Conservation (phyloP, 257 asterid genomes). For the Paulownia fortunei region DNA sequence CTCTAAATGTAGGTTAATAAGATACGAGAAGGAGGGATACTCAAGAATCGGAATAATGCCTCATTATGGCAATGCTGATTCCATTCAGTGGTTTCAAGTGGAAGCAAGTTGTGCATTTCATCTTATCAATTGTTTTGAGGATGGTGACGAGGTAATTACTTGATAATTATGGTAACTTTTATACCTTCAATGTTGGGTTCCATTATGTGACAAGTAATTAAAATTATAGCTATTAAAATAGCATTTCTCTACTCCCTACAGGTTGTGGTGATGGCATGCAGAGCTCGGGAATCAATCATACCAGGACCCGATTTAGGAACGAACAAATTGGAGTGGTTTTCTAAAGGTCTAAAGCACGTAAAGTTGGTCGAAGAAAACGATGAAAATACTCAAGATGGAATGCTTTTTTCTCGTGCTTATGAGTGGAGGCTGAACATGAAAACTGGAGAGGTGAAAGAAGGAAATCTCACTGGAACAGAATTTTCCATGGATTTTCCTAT, state of each 20-base stretch:
- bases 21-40: slow-evolving; percentile 15
- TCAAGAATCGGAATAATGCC: slow-evolving; percentile 60
- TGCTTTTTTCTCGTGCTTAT: slow-evolving; percentile 37
- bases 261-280: slow-evolving; percentile 53
- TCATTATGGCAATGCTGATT: slow-evolving; percentile 55
- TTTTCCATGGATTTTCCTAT: slow-evolving; percentile 55
- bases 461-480: slow-evolving; percentile 36
- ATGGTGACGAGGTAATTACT: slow-evolving; percentile 51
- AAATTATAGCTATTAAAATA: too few relatives aligned
- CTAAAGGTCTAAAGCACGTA: slow-evolving; percentile 39
- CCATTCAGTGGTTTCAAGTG: slow-evolving; percentile 55
- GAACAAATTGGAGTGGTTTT: slow-evolving; percentile 50
- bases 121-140: slow-evolving; percentile 53
- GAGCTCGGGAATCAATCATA: slow-evolving; percentile 46
- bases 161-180: too few relatives aligned
- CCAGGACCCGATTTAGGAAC: slow-evolving; percentile 56
- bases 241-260: neutral
- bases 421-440: slow-evolving; percentile 59
- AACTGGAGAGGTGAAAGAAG: slow-evolving; percentile 43
- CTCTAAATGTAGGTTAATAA: slow-evolving; percentile 22
- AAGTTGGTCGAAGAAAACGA: neutral
- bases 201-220: too few relatives aligned
- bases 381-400: slow-evolving; percentile 31
- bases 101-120: slow-evolving; percentile 52
- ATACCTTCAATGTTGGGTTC: too few relatives aligned